phyloP scores from a whole-genome alignment of 345 rosid genomes.

The Eucalyptus sp. region DNA sequence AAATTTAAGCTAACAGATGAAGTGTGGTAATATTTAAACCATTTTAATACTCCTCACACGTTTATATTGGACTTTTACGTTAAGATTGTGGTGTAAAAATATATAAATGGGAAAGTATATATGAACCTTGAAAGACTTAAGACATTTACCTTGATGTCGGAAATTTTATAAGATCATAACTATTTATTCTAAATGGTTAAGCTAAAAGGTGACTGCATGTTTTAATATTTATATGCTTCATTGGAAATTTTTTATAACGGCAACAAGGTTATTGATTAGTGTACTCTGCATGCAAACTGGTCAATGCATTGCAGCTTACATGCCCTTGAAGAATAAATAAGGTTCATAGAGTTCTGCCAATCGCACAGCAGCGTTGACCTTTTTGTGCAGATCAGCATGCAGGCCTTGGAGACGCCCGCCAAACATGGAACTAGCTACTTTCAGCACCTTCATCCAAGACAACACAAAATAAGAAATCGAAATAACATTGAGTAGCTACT shows the following conservation, averaged over 20 bases:
- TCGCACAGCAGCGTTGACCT: conserved; percentile 7
- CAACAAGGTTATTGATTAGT: neutral
- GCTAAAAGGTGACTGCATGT: neutral
- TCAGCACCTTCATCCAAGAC: conserved; percentile 6
- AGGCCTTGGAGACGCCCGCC: conserved; percentile 4
- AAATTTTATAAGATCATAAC: neutral
- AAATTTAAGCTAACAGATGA: neutral
- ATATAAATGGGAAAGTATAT: neutral
- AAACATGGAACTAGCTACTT: conserved; percentile 4
- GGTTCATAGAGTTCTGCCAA: conserved; percentile 21
- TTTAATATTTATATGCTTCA: neutral
- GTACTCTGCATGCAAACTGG: neutral
- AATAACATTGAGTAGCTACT: neutral
- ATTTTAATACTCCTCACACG: neutral
- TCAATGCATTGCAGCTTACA: neutral
- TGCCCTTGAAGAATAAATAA: conserved; percentile 21
- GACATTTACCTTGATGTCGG: neutral
- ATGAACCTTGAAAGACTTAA: neutral
- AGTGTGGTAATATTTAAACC: neutral
- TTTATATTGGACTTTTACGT: neutral
- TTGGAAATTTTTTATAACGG: neutral
- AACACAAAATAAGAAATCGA: neutral
- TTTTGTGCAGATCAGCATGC: conserved; percentile 3
- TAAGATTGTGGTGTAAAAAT: neutral
- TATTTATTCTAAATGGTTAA: neutral